Base-by-base conservation (phyloP, 176 grass and related monocot genomes). In the Leersia perrieri region DNA sequence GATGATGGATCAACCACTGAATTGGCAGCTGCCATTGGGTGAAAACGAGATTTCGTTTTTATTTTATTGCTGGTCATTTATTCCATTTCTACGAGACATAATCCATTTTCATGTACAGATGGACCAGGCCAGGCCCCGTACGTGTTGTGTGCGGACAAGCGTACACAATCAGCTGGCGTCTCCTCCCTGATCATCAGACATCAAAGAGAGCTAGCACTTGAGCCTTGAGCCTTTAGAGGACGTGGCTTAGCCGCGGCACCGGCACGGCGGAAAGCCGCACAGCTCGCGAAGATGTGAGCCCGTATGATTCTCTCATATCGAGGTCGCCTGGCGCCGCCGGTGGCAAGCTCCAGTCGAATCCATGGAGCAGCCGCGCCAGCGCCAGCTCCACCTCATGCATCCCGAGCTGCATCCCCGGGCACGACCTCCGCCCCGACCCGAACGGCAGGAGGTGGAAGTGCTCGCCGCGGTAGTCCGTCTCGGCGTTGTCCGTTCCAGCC, bases 401-500 rank as follows among this genome's bases (percentile, higher is more conserved):
- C 0, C 86, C 89, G 22, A 92, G 57, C 85, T 92, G 85, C 82
- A 85, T 92, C 1, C 82, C 89, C 6, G 89, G 86, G 64, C 86
- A 92, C 20, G 86, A 83, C 63, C 89, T 78, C 72, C 89, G 72
- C 0, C 89, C 89, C 5, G 89, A 42, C 3, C 89, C 89, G 78
- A 92, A 92, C 3, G 89, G 89, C 77, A 92, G 47, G 33, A 92
- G 80, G 73, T 92, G 82, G 58, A 91, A 91, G 78, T 69, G 76
- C 64, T 38, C 87, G 20, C 89, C 89, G 11, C 87, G 83, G 84
- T 84, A 91, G 86, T 91, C 89, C 25, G 79, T 49, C 2, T 55
- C 64, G 15, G 55, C 36, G 22, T 75, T 69, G 53, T 91, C 80
- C 29, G 57, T 58, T 3, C 57, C 77, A 1, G 42, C 5, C 31